These are phyloP conservation scores for Kokia cookei DNA, from an alignment of 441 rosid genomes.

Conservation along the genomic window DNA sequence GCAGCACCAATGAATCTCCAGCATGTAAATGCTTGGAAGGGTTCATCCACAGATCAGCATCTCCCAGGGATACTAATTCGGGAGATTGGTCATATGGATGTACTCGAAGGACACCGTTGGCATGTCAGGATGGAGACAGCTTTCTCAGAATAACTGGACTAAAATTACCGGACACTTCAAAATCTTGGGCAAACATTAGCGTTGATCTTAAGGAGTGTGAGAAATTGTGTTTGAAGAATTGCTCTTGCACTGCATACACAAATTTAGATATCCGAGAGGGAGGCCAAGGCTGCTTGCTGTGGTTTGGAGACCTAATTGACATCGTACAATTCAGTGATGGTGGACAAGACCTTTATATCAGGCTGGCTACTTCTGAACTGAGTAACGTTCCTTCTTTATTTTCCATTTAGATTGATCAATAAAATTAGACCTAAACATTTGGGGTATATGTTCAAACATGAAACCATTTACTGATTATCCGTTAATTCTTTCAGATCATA, in stretches of 20 bases:
- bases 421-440: neutral
- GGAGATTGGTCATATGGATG: constrained; percentile 14
- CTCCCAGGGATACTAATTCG: neutral
- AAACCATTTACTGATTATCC: neutral
- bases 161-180: constrained; percentile 2
- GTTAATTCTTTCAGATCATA: neutral
- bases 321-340: neutral
- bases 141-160: neutral
- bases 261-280: constrained; percentile 12
- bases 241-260: constrained; percentile 24
- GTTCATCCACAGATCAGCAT: neutral
- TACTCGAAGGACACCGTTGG: neutral
- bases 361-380: constrained; percentile 10
- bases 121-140: neutral
- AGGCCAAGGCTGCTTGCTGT: constrained; percentile 23
- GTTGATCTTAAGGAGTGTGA: neutral
- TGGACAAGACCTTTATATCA: constrained; percentile 14
- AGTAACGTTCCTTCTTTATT: neutral
- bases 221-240: neutral
- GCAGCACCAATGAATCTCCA: neutral
- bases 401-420: neutral
- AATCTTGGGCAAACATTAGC: neutral
- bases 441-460: neutral
- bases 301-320: constrained; percentile 8
- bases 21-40: neutral